Percentiles rank a stretch among this genome's conserved stretches.
Conservation (phyloP, 2,329 filamentous ascomycete species). For the Fusarium buharicum region DNA sequence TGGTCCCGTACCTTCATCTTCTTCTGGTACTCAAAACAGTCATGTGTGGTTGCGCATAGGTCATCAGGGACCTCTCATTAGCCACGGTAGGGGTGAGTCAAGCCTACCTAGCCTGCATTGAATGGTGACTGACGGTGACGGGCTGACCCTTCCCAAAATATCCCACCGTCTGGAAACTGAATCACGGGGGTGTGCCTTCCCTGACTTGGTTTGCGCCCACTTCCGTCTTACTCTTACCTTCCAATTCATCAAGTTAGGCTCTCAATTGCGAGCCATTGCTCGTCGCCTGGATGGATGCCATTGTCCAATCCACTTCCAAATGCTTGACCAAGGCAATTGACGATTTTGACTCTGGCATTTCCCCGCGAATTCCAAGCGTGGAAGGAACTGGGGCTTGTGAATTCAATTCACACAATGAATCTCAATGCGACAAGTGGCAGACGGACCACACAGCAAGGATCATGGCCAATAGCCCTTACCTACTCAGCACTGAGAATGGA, state of each 20-base stretch:
- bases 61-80: constrained; percentile 38
- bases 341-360: constrained; percentile 6
- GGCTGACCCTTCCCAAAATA: constrained; percentile 44
- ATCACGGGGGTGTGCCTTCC: constrained; percentile 16
- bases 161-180: constrained; percentile 34
- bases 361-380: background rate
- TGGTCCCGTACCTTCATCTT: constrained; percentile 2
- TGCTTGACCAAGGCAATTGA: constrained; percentile 8
- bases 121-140: constrained; percentile 10
- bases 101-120: background rate
- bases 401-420: constrained; percentile 31
- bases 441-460: background rate
- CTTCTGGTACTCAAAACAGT: constrained; percentile 20
- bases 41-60: constrained; percentile 34
- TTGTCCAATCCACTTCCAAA: constrained; percentile 7
- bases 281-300: background rate
- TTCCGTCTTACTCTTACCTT: constrained; percentile 20
- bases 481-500: constrained; percentile 10
- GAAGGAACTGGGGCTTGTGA: constrained; percentile 20
- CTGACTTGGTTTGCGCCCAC: background rate
- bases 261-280: constrained; percentile 28
- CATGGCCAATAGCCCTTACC: constrained; percentile 4
- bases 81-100: constrained; percentile 32
- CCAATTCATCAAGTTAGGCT: constrained; percentile 5
- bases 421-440: constrained; percentile 1